Evolutionary conservation across 805 yeast genomes (phyloP), one percentile per base, ranked within the genome.

Genomic region (Jamesozyma spencerorum): DNA sequence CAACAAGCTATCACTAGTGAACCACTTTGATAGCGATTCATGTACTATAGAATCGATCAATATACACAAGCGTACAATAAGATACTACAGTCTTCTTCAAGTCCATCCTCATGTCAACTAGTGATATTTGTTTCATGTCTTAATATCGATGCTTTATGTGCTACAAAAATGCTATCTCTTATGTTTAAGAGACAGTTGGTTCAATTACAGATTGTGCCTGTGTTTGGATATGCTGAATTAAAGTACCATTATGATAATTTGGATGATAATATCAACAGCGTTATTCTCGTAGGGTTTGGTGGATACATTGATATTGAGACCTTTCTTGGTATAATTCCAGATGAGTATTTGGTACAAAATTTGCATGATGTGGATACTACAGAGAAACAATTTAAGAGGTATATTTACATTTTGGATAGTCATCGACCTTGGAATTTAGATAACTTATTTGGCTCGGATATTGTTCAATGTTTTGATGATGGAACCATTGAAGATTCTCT

Each of bases 351-450:
- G 11, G 62, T 64, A 2, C 35, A 34, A 6, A 54, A 52, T 28
- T 58, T 54, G 20, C 57, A 46, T 6, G 54, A 46, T 34, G 60
- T 48, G 6, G 60, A 51, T 18, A 35, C 51, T n/a, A 55, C 51
- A 28, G 62, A 51, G 28, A 58, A 17, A 27, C 54, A 58, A 34
- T 57, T 71, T 31, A 71, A 64, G 36, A 70, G 92, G 47, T 75
- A 71, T 42, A 73, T 90, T 2, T 94, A 85, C 53, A 74, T 94
- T 10, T 70, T 92, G 41, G 99, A 92, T 62, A 87, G 95, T 3
- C 92, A 84, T 48, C 68, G 97, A 47, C 99, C 98, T 3, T 92
- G 98, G 97, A 88, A 88, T 62, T 66, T 92, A 47, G 95, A 88
- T 58, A 92, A 92, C 56, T 54, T 92, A 36, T 88, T 84, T 68